Evolutionary conservation across 257 asterid genomes (phyloP), one percentile per base, ranked within the genome.

Genomic region (Salvia miltiorrhiza): DNA sequence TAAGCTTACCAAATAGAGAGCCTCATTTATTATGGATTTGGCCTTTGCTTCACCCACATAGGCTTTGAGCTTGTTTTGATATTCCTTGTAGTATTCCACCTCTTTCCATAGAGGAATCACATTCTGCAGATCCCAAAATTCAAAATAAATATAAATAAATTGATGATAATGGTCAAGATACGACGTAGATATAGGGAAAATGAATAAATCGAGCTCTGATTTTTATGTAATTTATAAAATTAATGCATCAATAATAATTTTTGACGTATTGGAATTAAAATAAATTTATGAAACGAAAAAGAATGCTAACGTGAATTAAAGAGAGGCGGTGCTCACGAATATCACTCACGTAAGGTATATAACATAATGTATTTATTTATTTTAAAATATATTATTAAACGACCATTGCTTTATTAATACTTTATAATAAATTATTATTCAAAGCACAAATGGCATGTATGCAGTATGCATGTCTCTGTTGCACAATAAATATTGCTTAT

Each of bases 41-140:
- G 90, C 86, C 61, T 82, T 83, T 49, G 56, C 2, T 5, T 56
- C 80, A 1, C 98, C 98, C 5, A 48, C 16, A 57, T 80, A 83
- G 61, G 84, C 72, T 65, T 37, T 73, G 9, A 93, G 80, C 59
- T 82, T 85, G 39, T 7, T 68, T 30, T 86, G 86, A 40, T 93
- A 93, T 7, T 88, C 93, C 65, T 84, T 88, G 88, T 62, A 93
- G 85, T 90, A 90, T 39, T 85, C 93, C 24, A 90, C 80, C 78
- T 90, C 95, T 71, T 67, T 93, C 97, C 98, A 93, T 5, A 93
- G 81, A 6, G 98, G 98, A 32, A 90, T 79, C 73, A 93, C 98
- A 70, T 84, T 77, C 98, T 93, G 82, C 76, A 72, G 48, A 14
- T 0, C 1, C 13, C 30, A 55, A 64, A 67, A 39, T 39, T 9